Evolutionary conservation across 768 basidiomycete genomes (phyloP).

Genomic region (Psilocybe sp.): DNA sequence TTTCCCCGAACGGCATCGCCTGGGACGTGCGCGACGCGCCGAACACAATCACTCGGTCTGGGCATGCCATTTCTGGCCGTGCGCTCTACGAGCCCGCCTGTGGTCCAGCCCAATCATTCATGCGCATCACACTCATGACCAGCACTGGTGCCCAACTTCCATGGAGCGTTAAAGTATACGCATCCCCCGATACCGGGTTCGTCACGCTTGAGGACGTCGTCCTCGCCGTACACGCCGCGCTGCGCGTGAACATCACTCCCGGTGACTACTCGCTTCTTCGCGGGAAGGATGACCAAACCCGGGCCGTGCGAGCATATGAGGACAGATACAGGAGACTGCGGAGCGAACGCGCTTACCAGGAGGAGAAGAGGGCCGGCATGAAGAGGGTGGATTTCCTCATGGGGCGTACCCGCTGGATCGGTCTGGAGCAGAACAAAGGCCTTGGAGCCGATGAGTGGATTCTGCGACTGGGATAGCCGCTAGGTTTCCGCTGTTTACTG

Average conservation of each 20-base stretch:
- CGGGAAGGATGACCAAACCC: slow-evolving; percentile 27
- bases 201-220: slow-evolving; percentile 44
- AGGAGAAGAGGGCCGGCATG: slow-evolving; percentile 49
- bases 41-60: no score
- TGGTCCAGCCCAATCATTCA: slow-evolving; percentile 25
- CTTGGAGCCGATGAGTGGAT: no score
- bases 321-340: slow-evolving; percentile 38
- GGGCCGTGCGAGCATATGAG: slow-evolving; percentile 46
- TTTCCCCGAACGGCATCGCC: no score
- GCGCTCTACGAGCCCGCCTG: slow-evolving; percentile 27
- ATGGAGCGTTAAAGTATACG: slow-evolving; percentile 29
- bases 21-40: no score
- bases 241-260: slow-evolving; percentile 38
- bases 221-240: slow-evolving; percentile 36
- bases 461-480: no score
- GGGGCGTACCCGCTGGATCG: slow-evolving; percentile 40
- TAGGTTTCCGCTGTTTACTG: no score
- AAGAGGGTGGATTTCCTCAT: slow-evolving; percentile 59
- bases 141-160: slow-evolving; percentile 13
- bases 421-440: slow-evolving; percentile 20
- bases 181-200: slow-evolving; percentile 16
- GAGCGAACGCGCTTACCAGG: slow-evolving; percentile 31
- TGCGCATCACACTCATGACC: slow-evolving; percentile 23
- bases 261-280: slow-evolving; percentile 41
- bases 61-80: slow-evolving; percentile 16